Percentiles rank a stretch among this genome's conserved stretches.
Evolutionary conservation across 805 yeast species (phyloP).

Genomic region (Metschnikowia matae): DNA sequence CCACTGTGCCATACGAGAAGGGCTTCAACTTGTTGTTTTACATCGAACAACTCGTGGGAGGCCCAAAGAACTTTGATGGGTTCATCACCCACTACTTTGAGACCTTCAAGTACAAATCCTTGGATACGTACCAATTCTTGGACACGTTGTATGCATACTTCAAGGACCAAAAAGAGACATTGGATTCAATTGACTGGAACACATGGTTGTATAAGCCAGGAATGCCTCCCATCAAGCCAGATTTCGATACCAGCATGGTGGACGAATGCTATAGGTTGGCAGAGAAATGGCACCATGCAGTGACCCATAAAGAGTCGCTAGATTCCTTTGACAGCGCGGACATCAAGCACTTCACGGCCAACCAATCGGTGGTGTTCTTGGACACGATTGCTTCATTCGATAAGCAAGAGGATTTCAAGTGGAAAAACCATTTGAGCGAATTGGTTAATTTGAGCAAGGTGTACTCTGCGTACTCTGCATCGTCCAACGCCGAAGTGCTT

Average conservation of each 20-base stretch:
- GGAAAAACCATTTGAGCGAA: constrained; percentile 35
- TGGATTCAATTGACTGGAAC: constrained; percentile 79
- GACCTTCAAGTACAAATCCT: constrained; percentile 62
- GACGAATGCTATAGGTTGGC: constrained; percentile 68
- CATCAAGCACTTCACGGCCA: constrained; percentile 57
- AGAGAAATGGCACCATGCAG: constrained; percentile 53
- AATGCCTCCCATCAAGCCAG: constrained; percentile 77
- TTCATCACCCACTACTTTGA: constrained; percentile 75
- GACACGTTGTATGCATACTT: constrained; percentile 71
- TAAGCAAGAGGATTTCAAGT: constrained; percentile 35
- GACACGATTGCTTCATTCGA: constrained; percentile 57
- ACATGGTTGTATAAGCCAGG: constrained; percentile 80
- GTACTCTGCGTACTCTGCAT: constrained; percentile 41
- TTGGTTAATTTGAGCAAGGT: constrained; percentile 30
- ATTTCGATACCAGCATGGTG: constrained; percentile 74
- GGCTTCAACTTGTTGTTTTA: constrained; percentile 77
- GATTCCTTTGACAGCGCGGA: constrained; percentile 45
- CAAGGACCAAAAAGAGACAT: constrained; percentile 41
- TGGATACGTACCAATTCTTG: constrained; percentile 78
- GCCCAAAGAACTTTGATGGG: constrained; percentile 62
- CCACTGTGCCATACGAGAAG: constrained; percentile 86
- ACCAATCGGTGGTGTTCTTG: constrained; percentile 75
- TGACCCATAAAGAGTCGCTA: constrained; percentile 19
- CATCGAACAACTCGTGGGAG: constrained; percentile 68
- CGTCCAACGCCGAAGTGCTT: constrained; percentile 75